Conservation (phyloP, 2,329 filamentous ascomycete species). For the Aureobasidium namibiae region DNA sequence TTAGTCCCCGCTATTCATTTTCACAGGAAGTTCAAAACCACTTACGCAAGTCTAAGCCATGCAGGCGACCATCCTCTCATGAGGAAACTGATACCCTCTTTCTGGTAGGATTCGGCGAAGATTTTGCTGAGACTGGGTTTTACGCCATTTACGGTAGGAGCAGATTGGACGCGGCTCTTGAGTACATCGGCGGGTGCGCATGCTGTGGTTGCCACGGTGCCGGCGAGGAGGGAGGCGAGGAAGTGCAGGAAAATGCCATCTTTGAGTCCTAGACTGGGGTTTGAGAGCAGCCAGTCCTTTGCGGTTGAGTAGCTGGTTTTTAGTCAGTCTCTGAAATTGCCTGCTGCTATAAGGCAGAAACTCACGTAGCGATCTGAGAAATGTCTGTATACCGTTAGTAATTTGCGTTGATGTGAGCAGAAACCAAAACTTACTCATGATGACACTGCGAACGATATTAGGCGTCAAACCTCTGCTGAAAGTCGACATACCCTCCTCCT, state of each 20-base stretch:
- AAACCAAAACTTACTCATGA: neutral
- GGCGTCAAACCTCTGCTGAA: conserved; percentile 9
- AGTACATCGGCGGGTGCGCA: conserved; percentile 10
- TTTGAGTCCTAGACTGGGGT: neutral
- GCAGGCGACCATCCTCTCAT: conserved; percentile 12
- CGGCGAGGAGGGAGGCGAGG: conserved; percentile 9
- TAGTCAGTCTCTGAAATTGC: neutral
- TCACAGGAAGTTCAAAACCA: neutral
- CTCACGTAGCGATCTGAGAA: conserved; percentile 10
- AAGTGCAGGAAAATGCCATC: conserved; percentile 10
- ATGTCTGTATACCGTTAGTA: neutral
- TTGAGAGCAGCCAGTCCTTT: conserved; percentile 5
- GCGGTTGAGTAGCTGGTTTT: conserved; percentile 3
- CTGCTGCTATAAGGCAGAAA: neutral
- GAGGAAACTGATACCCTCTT: conserved; percentile 7
- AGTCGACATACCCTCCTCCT: conserved; percentile 9
- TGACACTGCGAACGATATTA: conserved; percentile 11
- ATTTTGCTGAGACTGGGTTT: conserved; percentile 10
- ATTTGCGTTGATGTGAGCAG: neutral
- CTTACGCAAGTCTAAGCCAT: conserved; percentile 10
- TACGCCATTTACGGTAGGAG: neutral
- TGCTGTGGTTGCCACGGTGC: conserved; percentile 5
- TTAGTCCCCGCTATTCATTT: neutral
- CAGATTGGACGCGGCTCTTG: neutral
- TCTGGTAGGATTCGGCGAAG: conserved; percentile 2